phyloP scores from a whole-genome alignment of 345 rosid genomes.

The Salix suchowensis region DNA sequence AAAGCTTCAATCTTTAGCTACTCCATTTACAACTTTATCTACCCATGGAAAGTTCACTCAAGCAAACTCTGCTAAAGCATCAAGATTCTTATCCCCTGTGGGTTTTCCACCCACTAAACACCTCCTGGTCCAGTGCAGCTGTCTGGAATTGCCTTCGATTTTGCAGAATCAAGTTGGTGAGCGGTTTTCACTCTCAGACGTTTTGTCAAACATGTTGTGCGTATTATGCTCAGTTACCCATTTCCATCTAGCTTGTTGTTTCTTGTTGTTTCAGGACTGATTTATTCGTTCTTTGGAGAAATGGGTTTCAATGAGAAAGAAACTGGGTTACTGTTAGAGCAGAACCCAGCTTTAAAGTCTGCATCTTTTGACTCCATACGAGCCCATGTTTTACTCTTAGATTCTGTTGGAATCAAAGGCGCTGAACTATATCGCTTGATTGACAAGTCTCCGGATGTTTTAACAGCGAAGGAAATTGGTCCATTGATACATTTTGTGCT shows the following conservation, averaged over 20 bases:
- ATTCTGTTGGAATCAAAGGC: constrained; percentile 46
- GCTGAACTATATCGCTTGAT: constrained; percentile 46
- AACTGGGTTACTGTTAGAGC: constrained; percentile 29
- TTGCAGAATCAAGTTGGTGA: constrained; percentile 23
- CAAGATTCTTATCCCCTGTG: constrained; percentile 6
- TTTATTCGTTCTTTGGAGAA: constrained; percentile 38
- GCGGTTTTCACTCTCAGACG: constrained; percentile 24
- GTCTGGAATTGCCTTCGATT: constrained; percentile 12
- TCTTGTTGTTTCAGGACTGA: constrained; percentile 32
- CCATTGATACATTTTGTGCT: constrained; percentile 36
- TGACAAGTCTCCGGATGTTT: constrained; percentile 41
- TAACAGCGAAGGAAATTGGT: constrained; percentile 50
- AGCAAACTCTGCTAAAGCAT: constrained; percentile 6
- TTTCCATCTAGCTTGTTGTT: not conserved
- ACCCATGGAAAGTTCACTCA: constrained; percentile 14
- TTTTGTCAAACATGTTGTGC: constrained; percentile 21
- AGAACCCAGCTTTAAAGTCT: constrained; percentile 37
- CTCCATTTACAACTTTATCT: constrained; percentile 2
- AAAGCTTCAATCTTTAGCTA: constrained; percentile 1
- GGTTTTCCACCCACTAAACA: constrained; percentile 11
- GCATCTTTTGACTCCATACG: constrained; percentile 33
- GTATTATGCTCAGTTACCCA: not conserved
- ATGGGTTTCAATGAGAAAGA: constrained; percentile 42
- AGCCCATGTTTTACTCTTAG: constrained; percentile 38
- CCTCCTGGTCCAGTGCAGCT: constrained; percentile 24